phyloP scores from a whole-genome alignment of 2,329 filamentous ascomycete species.

The Phyllosticta citrichinensis region DNA sequence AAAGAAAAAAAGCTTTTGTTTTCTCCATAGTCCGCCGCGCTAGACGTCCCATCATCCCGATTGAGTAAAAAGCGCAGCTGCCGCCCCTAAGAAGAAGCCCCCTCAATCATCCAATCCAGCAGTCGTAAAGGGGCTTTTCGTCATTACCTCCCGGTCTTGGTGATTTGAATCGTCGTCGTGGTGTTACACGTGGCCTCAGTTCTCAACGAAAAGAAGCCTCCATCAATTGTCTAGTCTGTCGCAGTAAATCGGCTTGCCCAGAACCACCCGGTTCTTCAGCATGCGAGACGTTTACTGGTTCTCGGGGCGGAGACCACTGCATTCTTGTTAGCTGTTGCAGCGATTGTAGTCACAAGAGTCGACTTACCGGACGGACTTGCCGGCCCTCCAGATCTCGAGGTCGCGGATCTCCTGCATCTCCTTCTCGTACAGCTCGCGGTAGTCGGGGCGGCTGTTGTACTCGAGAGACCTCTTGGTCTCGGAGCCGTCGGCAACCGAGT shows the following conservation, averaged over 20 bases:
- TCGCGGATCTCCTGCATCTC: conserved; percentile 98
- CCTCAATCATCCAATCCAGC: too few species aligned
- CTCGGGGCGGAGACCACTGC: conserved; percentile 25
- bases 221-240: background rate
- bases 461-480: conserved; percentile 96
- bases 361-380: conserved; percentile 73
- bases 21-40: too few species aligned
- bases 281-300: conserved; percentile 15
- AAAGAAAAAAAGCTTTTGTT: too few species aligned
- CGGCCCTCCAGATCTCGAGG: conserved; percentile 97
- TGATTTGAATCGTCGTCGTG: too few species aligned
- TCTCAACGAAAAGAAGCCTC: too few species aligned
- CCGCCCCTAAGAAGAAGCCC: too few species aligned
- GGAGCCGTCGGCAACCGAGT: conserved; percentile 78
- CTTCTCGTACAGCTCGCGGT: conserved; percentile 93
- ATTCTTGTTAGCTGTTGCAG: background rate
- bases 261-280: background rate
- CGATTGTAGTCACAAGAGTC: too few species aligned
- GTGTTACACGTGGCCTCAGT: too few species aligned
- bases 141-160: too few species aligned
- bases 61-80: too few species aligned
- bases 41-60: too few species aligned
- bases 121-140: too few species aligned
- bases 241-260: background rate
- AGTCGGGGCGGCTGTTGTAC: conserved; percentile 92